Percentiles rank a stretch among this genome's conserved stretches.
These are phyloP conservation scores for Metschnikowia corniflorae DNA, from an alignment of 805 yeast genomes.

Conservation along the genomic window DNA sequence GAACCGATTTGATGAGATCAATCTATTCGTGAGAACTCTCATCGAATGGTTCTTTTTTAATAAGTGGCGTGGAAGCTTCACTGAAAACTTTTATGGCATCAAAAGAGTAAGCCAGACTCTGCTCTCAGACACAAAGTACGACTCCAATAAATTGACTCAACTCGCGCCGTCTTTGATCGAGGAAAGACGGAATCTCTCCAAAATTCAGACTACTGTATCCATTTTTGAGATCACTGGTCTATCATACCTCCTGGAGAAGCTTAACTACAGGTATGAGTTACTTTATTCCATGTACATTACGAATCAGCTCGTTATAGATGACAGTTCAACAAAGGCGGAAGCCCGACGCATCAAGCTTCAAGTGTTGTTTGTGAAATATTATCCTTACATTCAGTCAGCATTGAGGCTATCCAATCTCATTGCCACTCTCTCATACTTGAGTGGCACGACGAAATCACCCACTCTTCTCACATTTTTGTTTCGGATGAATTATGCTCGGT, in stretches of 20 bases:
- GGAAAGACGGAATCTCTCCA: constrained; percentile 48
- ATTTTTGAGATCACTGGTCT: constrained; percentile 59
- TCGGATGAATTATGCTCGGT: constrained; percentile 61
- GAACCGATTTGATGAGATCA: constrained; percentile 74
- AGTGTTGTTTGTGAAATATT: constrained; percentile 50
- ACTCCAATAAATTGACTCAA: constrained; percentile 32
- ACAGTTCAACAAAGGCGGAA: constrained; percentile 22
- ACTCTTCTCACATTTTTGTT: constrained; percentile 58
- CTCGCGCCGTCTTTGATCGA: constrained; percentile 44
- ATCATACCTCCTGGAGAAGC: constrained; percentile 67
- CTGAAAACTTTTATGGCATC: constrained; percentile 89
- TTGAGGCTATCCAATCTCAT: constrained; percentile 49
- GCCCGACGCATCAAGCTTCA: constrained; percentile 27
- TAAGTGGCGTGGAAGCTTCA: constrained; percentile 79
- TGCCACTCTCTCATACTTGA: constrained; percentile 60
- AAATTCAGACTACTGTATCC: constrained; percentile 50
- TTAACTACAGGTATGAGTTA: constrained; percentile 59
- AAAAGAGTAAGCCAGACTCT: constrained; percentile 53
- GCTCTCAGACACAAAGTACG: constrained; percentile 26
- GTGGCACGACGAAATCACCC: constrained; percentile 64
- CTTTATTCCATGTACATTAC: constrained; percentile 58
- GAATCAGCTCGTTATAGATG: constrained; percentile 34
- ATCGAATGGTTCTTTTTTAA: constrained; percentile 70
- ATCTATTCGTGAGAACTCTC: constrained; percentile 53
- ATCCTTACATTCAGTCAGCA: constrained; percentile 54